These are phyloP conservation scores for Dissophora ornata DNA, from an alignment of 192 early-diverging fungal species.

Conservation along the genomic window DNA sequence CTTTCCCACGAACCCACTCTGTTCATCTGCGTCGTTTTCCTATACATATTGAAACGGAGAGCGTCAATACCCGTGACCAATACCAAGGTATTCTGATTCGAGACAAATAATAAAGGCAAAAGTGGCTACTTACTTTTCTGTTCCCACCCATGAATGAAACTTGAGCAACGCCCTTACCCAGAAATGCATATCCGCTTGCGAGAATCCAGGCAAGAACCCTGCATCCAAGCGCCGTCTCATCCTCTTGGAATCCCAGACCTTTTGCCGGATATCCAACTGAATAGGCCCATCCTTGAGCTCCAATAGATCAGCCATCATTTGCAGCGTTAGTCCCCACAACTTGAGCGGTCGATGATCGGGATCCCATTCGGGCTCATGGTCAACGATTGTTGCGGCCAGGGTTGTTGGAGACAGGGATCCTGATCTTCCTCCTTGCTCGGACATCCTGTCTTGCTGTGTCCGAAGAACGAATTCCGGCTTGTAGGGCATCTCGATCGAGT, in stretches of 20 bases:
- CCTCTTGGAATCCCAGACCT: slow-evolving; percentile 50
- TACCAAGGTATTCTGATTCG: too few species aligned
- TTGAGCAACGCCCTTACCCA: slow-evolving; percentile 53
- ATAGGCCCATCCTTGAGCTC: slow-evolving; percentile 52
- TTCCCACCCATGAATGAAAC: slow-evolving; percentile 52
- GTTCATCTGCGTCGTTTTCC: slow-evolving; percentile 34
- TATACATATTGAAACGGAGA: neutral
- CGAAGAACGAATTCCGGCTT: slow-evolving; percentile 45
- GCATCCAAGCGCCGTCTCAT: slow-evolving; percentile 49
- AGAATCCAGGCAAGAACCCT: slow-evolving; percentile 44
- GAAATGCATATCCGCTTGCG: slow-evolving; percentile 49
- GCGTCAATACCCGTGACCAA: too few species aligned
- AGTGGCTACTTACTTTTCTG: slow-evolving; percentile 36
- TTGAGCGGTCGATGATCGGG: slow-evolving; percentile 43
- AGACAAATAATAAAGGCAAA: neutral
- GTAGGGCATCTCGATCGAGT: slow-evolving; percentile 55
- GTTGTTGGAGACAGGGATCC: neutral
- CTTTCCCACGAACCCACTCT: slow-evolving; percentile 53
- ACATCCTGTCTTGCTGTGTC: slow-evolving; percentile 4
- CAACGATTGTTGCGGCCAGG: slow-evolving; percentile 11
- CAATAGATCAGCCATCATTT: slow-evolving; percentile 60
- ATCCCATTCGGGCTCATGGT: slow-evolving; percentile 46
- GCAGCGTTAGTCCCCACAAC: slow-evolving; percentile 58
- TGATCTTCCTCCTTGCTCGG: neutral
- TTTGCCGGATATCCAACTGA: slow-evolving; percentile 49